Evolutionary conservation across 345 rosid genomes (phyloP), one percentile per base, ranked within the genome.

Genomic region (Aquilaria sinensis): DNA sequence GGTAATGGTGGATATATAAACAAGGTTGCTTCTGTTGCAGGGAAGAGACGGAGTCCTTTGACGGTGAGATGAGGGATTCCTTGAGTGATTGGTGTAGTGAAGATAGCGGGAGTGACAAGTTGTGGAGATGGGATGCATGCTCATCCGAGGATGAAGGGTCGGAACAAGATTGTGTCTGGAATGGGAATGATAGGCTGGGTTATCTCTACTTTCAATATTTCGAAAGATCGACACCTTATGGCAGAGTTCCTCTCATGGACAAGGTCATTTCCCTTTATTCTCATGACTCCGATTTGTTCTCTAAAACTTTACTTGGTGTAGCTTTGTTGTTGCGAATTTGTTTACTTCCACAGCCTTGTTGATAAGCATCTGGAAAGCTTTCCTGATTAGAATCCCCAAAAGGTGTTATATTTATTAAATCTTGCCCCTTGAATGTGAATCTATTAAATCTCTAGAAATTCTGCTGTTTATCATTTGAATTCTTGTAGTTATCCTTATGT

Each of bases 41-140:
- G 61, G 59, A 52, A 67, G 30, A 63, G 81, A 70, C 23, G 64
- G 46, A 0, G 66, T 63, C 43, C 1, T 5, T 37, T 60, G 92
- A 85, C 37, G 45, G 70, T 50, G 92, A 85, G 58, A 76, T 37
- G 43, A 37, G 78, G 41, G 89, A 89, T 62, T 78, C 74, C 4
- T 79, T 84, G 87, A 84, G 87, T 70, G 90, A 86, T 60, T 78
- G 72, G 5, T 82, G 85, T 85, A 84, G 87, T 70, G 90, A 86
- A 58, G 93, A 81, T 34, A 77, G 87, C 53, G 79, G 57, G 49
- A 79, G 74, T 63, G 92, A 83, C 30, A 78, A 83, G 72, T 59
- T 82, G 9, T 82, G 85, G 23, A 77, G 92, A 76, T 87, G 91
- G 89, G 96, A 87, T 64, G 72, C 74, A 67, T 68, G 57, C 62